Evolutionary conservation across 139 green algal genomes (phyloP), one percentile per base, ranked within the genome.

Genomic region (Raphidocelis subcapitata): DNA sequence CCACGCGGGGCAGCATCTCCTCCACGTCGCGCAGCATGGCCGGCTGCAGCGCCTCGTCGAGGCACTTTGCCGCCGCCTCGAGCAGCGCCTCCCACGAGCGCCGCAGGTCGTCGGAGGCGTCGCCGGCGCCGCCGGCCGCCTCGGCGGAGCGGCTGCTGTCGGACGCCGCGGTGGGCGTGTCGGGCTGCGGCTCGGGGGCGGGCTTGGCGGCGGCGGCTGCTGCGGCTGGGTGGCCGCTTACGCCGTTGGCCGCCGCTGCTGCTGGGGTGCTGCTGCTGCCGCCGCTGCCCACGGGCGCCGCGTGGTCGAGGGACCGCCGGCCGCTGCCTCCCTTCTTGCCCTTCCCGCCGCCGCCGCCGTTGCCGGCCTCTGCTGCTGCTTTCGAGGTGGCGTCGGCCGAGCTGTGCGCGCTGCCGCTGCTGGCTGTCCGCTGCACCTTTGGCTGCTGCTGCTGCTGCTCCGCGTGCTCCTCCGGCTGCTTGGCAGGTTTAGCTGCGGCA

Each of bases 41-140:
- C 29, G 73, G 67, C 67, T 82, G 75, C 63, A 69, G 60, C 32
- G 26, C 29, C 24, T 35, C 18, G 20, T 81, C 76, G 35, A 47
- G 33, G 72, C 81, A 81, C 21, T 49, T 44, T 1, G 72, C 81
- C 2, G 72, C 81, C 44, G 57, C 55, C 68, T 80, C 75, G 62
- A 86, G 60, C 63, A 86, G 57, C 54, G 36, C 67, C 61, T 80
- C 80, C 80, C 80, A 86, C 44, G 62, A 21, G 18, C n/a, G n/a
- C n/a, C 80, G 57, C 55, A 86, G 62, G n/a, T 35, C 21, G 21
- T 70, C 67, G 23, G 54, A 21, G 2, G 66, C 28, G 8, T 62
- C 56, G 24, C 15, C 67, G 62, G 61, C 62, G 67, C 24, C 56
- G 18, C 3, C 47, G 55, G 32, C 44, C 18, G 32, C 36, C 18